Base-by-base conservation (phyloP, 2,329 filamentous ascomycete genomes). In the Dissoconium aciculare region DNA sequence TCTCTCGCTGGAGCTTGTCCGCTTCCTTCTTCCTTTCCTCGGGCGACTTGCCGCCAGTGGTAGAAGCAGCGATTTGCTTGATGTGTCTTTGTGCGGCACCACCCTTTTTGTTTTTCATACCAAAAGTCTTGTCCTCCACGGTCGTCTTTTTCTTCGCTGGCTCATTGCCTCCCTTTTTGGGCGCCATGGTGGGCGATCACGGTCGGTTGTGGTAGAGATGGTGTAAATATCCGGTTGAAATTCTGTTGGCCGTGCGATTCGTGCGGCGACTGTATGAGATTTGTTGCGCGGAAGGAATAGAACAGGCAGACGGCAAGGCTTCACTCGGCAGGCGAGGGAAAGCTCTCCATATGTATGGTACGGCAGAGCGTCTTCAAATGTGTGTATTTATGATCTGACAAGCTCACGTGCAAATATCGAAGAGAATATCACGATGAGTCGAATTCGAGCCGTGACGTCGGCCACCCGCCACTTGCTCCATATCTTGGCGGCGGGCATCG, bases 71-170 rank as follows among this genome's bases (percentile, higher is more conserved):
- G 55, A 98, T 71, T 49, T 84, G 80, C 36, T 80, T 77, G 53
- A 98, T 95, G 46, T 85, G 74, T 59, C 76, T 92, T 62, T 95
- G 82, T 33, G 84, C 87, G 31, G 73, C 76, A 34, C 74, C 78
- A 45, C 89, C 89, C 19, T 94, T 98, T 67, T 98, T 98, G 55
- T 98, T 98, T 64, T 98, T 98, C 89, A 98, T 95, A 49, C 89
- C 89, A 67, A 98, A 98, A 28, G 89, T 93, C 64, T 87, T 89
- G 66, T 98, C 89, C 6, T 45, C 48, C 40, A 89, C 83, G 41
- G 84, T 80, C 26, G 66, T 50, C 62, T 83, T 83, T 46, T 55
- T 54, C 44, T 58, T 56, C 50, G 62, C 60, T 34, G 62, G 59
- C 50, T 53, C 53, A 28, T 58, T 53, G 49, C 60, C 59, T 39